phyloP scores from a whole-genome alignment of 2,329 filamentous ascomycete species.

The Nemania diffusa region DNA sequence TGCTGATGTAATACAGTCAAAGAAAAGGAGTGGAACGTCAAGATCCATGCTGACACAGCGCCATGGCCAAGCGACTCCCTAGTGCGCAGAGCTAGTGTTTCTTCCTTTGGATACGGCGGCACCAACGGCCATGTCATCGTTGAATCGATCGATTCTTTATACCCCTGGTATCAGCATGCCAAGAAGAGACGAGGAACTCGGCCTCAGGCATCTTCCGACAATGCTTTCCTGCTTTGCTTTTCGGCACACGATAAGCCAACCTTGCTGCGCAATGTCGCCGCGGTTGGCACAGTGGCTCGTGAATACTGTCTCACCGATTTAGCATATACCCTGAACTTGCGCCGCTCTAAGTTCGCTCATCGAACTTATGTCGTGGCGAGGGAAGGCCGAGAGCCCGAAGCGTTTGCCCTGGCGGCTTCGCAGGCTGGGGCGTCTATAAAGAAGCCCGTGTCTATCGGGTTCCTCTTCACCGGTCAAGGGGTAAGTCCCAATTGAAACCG shows the following conservation, averaged over 20 bases:
- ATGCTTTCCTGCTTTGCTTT: conserved; percentile 36
- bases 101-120: conserved; percentile 42
- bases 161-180: conserved; percentile 37
- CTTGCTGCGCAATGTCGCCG: conserved; percentile 39
- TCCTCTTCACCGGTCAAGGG: conserved; percentile 47
- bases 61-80: conserved; percentile 37
- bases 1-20: conserved; percentile 25
- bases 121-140: conserved; percentile 39
- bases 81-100: conserved; percentile 38
- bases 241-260: conserved; percentile 40
- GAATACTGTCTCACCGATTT: conserved; percentile 39
- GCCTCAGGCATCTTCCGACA: not conserved
- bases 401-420: conserved; percentile 16
- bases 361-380: conserved; percentile 29
- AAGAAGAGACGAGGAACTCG: conserved; percentile 24
- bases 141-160: conserved; percentile 37
- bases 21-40: conserved; percentile 41
- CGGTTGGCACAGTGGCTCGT: conserved; percentile 32
- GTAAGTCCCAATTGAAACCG: not conserved
- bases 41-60: conserved; percentile 35
- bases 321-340: conserved; percentile 37
- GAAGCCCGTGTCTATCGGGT: conserved; percentile 21
- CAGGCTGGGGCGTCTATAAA: conserved; percentile 11
- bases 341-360: conserved; percentile 32
- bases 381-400: conserved; percentile 28